Percentiles rank a stretch among this genome's conserved stretches.
phyloP scores from a whole-genome alignment of 1,284 basidiomycete genomes.

The Rhizoctonia solani region DNA sequence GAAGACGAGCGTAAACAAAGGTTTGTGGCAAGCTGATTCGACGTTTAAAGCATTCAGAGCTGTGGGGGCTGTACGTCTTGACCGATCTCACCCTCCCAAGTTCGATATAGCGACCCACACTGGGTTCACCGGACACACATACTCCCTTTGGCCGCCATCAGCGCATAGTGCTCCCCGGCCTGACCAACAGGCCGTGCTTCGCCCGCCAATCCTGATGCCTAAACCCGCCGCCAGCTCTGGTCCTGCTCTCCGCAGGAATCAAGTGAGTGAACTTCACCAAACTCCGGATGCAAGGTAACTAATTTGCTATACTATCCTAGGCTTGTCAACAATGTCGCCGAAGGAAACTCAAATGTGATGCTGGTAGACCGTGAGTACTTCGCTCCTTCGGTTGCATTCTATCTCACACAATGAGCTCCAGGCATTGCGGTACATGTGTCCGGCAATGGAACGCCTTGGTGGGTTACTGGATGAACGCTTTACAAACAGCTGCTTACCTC shows the following conservation, averaged over 20 bases:
- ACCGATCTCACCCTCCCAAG: constrained; percentile 18
- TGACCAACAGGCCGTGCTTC: background rate
- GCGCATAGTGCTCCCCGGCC: background rate
- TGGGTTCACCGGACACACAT: background rate
- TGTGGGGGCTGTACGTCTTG: constrained; percentile 28
- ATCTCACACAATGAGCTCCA: constrained; percentile 26
- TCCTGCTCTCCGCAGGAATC: constrained; percentile 75
- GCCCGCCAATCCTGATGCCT: constrained; percentile 56
- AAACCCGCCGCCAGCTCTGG: constrained; percentile 55
- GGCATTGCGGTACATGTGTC: constrained; percentile 76
- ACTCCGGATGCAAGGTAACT: background rate
- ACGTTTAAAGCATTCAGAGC: constrained; percentile 12
- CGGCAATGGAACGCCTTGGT: constrained; percentile 53
- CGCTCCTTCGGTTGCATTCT: constrained; percentile 34
- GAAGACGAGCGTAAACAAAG: constrained; percentile 15
- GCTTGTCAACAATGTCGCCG: constrained; percentile 79
- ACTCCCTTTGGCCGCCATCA: constrained; percentile 12
- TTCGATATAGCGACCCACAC: constrained; percentile 9
- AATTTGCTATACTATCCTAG: constrained; percentile 47
- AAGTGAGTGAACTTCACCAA: constrained; percentile 49
- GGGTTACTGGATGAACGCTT: background rate
- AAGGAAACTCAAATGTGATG: constrained; percentile 67
- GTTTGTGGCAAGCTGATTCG: constrained; percentile 10
- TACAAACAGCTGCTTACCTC: background rate
- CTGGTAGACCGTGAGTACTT: constrained; percentile 12